These are phyloP conservation scores for Phytophthora pisi DNA, from an alignment of 352 stramenopile species.

Conservation along the genomic window DNA sequence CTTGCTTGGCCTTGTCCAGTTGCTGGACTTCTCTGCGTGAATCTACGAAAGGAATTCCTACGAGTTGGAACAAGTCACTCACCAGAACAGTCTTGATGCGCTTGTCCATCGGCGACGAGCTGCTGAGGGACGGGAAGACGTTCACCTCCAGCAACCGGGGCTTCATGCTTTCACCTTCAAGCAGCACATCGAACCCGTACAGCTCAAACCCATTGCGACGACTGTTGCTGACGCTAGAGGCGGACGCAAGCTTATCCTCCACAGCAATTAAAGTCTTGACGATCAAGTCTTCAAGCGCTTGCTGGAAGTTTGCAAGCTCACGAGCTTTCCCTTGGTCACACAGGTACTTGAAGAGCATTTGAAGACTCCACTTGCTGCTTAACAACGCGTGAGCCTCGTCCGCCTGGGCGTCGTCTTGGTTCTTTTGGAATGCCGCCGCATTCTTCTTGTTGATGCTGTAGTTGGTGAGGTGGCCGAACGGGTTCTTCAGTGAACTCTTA, in stretches of 20 bases:
- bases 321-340: slow-evolving; percentile 41
- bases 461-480: slow-evolving; percentile 92
- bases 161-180: slow-evolving; percentile 73
- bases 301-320: slow-evolving; percentile 44
- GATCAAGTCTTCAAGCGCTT: slow-evolving; percentile 78
- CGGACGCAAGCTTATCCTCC: slow-evolving; percentile 71
- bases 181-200: slow-evolving; percentile 89
- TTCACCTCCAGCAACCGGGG: slow-evolving; percentile 93
- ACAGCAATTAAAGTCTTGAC: slow-evolving; percentile 91
- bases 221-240: slow-evolving; percentile 17
- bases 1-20: slow-evolving; percentile 51
- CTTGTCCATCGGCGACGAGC: slow-evolving; percentile 86
- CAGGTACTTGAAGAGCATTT: slow-evolving; percentile 63
- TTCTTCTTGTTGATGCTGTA: slow-evolving; percentile 94
- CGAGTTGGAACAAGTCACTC: slow-evolving; percentile 87
- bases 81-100: slow-evolving; percentile 90
- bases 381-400: slow-evolving; percentile 35
- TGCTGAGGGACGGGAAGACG: slow-evolving; percentile 88
- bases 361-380: slow-evolving; percentile 88
- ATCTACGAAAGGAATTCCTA: slow-evolving; percentile 67
- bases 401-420: slow-evolving; percentile 59
- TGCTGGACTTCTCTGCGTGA: slow-evolving; percentile 37
- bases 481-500: slow-evolving; percentile 73
- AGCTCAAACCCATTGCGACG: slow-evolving; percentile 80
- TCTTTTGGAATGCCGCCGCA: slow-evolving; percentile 68